Evolutionary conservation across 768 basidiomycete species (phyloP), one percentile per base, ranked within the genome.

Genomic region (Tricholoma terreum): DNA sequence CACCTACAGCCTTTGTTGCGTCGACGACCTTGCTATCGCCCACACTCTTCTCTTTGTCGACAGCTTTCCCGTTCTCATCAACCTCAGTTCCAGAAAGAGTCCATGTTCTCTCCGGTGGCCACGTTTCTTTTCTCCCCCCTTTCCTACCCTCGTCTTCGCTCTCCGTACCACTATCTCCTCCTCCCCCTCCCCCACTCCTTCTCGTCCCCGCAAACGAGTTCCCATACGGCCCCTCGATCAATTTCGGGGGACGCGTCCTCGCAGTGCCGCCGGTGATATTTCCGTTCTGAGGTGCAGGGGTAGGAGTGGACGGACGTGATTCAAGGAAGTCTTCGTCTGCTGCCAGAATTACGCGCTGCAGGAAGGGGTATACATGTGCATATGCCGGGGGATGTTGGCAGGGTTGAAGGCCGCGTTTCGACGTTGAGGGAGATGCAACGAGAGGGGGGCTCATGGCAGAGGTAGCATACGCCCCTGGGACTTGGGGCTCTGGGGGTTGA

Each of bases 161-260:
- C 3, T 24, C 11, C 10, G 19, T 53, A 27, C 21, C 22, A 22
- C 50, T 63, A 45, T 48, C 54, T 30, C 67, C 38, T 52, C 48
- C 54, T 30, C 67, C 38, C 52, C 58, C 38, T 52, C 58, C 21
- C 38, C 46, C 22, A 48, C 33, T 57, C 59, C 17, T 56, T 56
- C 58, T 62, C 62, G 61, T 52, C 0, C 61, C 61, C 3, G 61
- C 57, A 48, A 71, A 69, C 7, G 61, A 56, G 22, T 63, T 71
- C 2, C 69, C 59, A 52, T 71, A 74, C 8, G 68, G 65, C n/a
- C 70, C 73, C 40, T 74, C 68, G 1, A 65, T 52, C 12, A 73
- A 59, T 58, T 57, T 58, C 55, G 50, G 61, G 9, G 19, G 54
- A 45, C 31, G 48, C 30, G 30, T 31, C 30, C 46, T 49, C n/a